phyloP scores from a whole-genome alignment of 2,329 filamentous ascomycete genomes.

The Neopestalotiopsis sp. region DNA sequence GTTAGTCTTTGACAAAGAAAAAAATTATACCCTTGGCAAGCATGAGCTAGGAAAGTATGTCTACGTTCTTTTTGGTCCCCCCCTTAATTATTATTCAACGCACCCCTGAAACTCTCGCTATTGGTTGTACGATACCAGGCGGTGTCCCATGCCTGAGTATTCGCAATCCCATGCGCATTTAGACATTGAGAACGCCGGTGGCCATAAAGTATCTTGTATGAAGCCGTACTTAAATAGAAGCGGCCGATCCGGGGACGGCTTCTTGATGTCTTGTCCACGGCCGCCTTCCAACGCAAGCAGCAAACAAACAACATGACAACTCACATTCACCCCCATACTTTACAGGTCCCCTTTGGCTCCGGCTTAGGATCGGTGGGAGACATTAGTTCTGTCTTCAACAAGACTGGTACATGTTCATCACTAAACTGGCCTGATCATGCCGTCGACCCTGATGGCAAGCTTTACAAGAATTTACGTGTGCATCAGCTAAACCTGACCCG shows the following conservation, averaged over 20 bases:
- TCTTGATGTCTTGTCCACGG: neutral
- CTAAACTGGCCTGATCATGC: neutral
- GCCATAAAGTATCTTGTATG: neutral
- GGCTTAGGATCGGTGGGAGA: conserved; percentile 31
- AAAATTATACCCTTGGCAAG: neutral
- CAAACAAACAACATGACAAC: conserved; percentile 13
- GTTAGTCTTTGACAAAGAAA: neutral
- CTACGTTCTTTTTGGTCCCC: neutral
- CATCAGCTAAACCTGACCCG: conserved; percentile 12
- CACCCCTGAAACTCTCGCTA: neutral
- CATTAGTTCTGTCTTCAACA: conserved; percentile 15
- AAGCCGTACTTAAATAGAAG: conserved; percentile 12
- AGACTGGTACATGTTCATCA: neutral
- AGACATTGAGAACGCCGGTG: neutral
- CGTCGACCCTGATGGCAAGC: conserved; percentile 15
- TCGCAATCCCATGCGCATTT: neutral
- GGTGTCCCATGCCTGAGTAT: neutral
- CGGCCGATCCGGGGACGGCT: neutral
- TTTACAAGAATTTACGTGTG: neutral
- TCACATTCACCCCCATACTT: conserved; percentile 24
- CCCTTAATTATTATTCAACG: conserved; percentile 1
- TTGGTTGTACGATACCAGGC: neutral
- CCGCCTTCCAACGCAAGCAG: neutral
- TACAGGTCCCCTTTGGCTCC: conserved; percentile 27
- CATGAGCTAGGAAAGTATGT: neutral